Evolutionary conservation across 306 rosid genomes (phyloP).

Genomic region (Dryas drummondii): DNA sequence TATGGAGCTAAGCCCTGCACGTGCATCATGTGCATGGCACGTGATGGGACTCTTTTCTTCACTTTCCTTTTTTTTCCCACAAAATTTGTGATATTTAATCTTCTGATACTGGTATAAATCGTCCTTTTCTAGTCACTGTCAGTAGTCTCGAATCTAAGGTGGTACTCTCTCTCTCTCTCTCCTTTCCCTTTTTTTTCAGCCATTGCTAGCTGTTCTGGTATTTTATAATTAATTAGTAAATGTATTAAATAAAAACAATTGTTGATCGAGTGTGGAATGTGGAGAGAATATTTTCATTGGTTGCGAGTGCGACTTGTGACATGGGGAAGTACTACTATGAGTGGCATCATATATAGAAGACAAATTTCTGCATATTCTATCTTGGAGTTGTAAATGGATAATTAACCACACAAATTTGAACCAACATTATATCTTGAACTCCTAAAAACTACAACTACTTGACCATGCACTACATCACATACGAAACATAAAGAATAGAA

Average conservation of each 20-base stretch:
- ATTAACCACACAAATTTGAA: slow-evolving; percentile 7
- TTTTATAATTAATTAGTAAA: not conserved
- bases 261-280: not conserved
- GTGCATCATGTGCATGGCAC: too few relatives aligned
- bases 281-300: slow-evolving; percentile 36
- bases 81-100: too few relatives aligned
- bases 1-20: too few relatives aligned
- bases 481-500: too few relatives aligned
- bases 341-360: not conserved
- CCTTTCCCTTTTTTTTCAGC: not conserved
- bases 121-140: not conserved
- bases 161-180: not conserved
- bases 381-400: slow-evolving; percentile 32
- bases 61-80: too few relatives aligned
- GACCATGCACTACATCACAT: too few relatives aligned
- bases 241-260: not conserved
- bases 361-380: slow-evolving; percentile 23
- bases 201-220: not conserved
- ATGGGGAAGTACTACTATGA: not conserved
- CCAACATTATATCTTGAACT: slow-evolving; percentile 16
- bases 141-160: slow-evolving; percentile 12
- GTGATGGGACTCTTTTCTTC: too few relatives aligned
- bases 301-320: slow-evolving; percentile 17
- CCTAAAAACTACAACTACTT: not conserved
- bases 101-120: not conserved